Base-by-base conservation (phyloP, 805 yeast genomes). In the Candida railenensis region DNA sequence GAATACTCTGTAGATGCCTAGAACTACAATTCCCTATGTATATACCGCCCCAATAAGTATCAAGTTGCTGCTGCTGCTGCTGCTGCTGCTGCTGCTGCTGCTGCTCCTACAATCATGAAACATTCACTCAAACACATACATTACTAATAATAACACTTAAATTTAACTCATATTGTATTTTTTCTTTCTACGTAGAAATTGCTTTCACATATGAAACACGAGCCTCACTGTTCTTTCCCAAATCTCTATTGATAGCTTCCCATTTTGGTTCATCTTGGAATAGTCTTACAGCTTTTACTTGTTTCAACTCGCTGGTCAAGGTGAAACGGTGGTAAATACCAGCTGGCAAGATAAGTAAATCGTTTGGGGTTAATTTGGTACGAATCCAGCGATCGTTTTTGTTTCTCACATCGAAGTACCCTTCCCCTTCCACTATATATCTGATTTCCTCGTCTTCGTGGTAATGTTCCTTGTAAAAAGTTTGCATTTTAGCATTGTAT, bases 381-480 rank as follows among this genome's bases (percentile, higher is more conserved):
- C 98, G 79, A 46, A 92, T 76, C 99, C 99, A 92, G 46, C 71
- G 63, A 49, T 73, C 78, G 11, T 76, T 59, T 22, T 69, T 59
- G 57, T 81, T 85, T 53, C 96, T 77, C 5, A 92, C 89, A 59
- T 92, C 98, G 59, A 92, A 92, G 66, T 78, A 92, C 0, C 99
- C 98, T 46, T 82, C 86, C 9, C 99, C 99, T 22, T 86, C 96
- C 16, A 86, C 59, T 44, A 90, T 81, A 67, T 90, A 92, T 53
- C 99, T 74, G 61, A 92, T 92, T 70, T 92, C 99, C 67, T 92
- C 99, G 62, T 92, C 99, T 62, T 92, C 98, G 62, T 92, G 99
- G 45, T 89, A 74, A 65, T 92, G 99, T 60, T 92, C 97, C 40
- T 77, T 71, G 69, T 82, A 88, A 65, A 91, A 90, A 37, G 68